A percentile compares a stretch with the other conserved stretches of the same genome.
Evolutionary conservation across 2,329 filamentous ascomycete genomes (phyloP).

Genomic region (Aureobasidium sp.): DNA sequence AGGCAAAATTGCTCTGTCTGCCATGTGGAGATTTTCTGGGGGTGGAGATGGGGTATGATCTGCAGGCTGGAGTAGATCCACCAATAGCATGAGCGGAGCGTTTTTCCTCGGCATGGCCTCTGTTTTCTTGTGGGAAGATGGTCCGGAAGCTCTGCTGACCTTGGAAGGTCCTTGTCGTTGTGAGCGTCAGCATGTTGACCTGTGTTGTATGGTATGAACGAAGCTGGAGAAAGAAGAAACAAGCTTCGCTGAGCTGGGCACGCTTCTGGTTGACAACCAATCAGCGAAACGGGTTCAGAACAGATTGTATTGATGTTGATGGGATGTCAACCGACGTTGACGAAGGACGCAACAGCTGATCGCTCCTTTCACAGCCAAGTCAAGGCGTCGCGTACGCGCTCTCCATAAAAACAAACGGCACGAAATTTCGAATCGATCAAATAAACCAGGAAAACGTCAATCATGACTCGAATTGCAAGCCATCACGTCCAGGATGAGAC

Average conservation of each 20-base stretch:
- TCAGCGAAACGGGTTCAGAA: background rate
- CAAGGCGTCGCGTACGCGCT: background rate
- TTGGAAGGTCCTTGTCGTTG: background rate
- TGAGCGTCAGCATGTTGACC: too few relatives aligned
- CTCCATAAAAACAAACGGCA: background rate
- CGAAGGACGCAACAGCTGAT: too few relatives aligned
- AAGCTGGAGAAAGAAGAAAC: background rate
- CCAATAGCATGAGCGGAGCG: background rate
- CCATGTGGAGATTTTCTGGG: constrained; percentile 2
- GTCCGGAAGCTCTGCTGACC: background rate
- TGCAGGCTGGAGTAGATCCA: constrained; percentile 11
- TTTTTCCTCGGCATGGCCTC: background rate
- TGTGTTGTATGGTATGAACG: background rate
- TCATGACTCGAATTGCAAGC: background rate
- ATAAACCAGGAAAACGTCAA: background rate
- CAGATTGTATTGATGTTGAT: too few relatives aligned
- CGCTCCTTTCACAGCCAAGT: too few relatives aligned
- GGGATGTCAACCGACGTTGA: too few relatives aligned
- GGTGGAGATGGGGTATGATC: constrained; percentile 6
- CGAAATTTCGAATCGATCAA: background rate
- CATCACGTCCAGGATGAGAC: background rate
- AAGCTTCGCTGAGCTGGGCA: background rate
- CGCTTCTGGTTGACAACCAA: background rate
- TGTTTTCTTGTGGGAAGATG: background rate
- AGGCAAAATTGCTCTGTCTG: background rate